Evolutionary conservation across 1,139 yeast species (phyloP).

Genomic region (Geotrichum citri-aurantii): DNA sequence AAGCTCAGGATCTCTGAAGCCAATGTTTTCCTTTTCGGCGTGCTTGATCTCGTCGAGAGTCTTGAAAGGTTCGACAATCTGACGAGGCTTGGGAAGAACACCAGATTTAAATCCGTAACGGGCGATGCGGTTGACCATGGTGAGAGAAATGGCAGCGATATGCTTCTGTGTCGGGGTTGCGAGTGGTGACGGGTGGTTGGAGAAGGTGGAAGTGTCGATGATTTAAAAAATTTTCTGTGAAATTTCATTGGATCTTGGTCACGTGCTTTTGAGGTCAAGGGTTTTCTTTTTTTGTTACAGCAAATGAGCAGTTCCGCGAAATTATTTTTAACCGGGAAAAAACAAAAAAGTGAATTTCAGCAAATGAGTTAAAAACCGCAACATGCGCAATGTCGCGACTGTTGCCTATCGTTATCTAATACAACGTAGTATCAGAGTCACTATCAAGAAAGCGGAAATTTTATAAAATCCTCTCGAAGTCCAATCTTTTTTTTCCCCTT

Average conservation of each 20-base stretch:
- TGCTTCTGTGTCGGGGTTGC: background rate
- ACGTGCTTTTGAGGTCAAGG: background rate
- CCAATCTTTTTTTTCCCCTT: background rate
- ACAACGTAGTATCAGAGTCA: background rate
- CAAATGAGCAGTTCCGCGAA: too few species aligned
- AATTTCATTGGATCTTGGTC: slow-evolving; percentile 10
- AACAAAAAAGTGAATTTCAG: background rate
- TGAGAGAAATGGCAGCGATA: background rate
- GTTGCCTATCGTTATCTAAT: background rate
- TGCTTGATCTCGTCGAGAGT: slow-evolving; percentile 32
- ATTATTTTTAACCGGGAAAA: too few species aligned
- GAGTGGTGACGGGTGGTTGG: background rate
- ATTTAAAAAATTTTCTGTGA: slow-evolving; percentile 3
- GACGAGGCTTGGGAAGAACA: slow-evolving; percentile 69
- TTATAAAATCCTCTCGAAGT: background rate
- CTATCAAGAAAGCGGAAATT: background rate
- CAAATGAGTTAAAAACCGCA: background rate
- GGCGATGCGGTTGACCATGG: slow-evolving; percentile 44
- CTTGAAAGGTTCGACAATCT: slow-evolving; percentile 51
- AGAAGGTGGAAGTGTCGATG: background rate
- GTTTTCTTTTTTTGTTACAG: background rate
- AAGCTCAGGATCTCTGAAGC: slow-evolving; percentile 70
- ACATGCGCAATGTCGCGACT: background rate
- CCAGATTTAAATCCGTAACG: slow-evolving; percentile 63
- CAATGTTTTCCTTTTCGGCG: slow-evolving; percentile 49